Percentiles rank a stretch among this genome's conserved stretches.
Evolutionary conservation across 1,284 basidiomycete species (phyloP).

Genomic region (Cystobasidium slooffiae): DNA sequence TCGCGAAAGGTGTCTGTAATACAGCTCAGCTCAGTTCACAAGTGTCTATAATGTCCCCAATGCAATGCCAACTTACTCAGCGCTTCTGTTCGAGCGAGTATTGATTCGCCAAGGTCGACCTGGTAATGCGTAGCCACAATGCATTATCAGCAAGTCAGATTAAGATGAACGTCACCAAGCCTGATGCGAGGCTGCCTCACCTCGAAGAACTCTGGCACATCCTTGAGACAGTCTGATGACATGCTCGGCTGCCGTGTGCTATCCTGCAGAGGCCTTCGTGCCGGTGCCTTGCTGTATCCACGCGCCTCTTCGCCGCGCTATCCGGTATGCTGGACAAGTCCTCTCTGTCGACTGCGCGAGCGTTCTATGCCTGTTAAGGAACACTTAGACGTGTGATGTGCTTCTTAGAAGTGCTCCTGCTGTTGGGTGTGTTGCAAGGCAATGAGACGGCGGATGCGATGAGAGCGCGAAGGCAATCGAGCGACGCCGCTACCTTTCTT

Average conservation of each 20-base stretch:
- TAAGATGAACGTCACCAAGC: background rate
- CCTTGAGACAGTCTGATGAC: conserved; percentile 59
- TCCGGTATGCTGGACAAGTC: background rate
- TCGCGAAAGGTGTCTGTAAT: conserved; percentile 74
- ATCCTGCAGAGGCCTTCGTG: background rate
- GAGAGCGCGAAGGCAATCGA: too few relatives aligned
- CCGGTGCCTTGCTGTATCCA: background rate
- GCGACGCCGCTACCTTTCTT: too few relatives aligned
- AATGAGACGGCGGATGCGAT: too few relatives aligned
- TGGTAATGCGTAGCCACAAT: conserved; percentile 56
- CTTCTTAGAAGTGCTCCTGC: too few relatives aligned
- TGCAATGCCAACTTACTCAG: conserved; percentile 67
- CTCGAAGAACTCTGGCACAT: conserved; percentile 74
- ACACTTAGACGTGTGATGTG: too few relatives aligned
- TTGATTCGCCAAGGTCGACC: conserved; percentile 87
- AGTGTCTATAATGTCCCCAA: conserved; percentile 13
- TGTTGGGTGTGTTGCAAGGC: too few relatives aligned
- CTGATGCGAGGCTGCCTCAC: conserved; percentile 56
- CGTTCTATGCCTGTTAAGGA: too few relatives aligned
- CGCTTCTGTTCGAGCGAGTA: conserved; percentile 88
- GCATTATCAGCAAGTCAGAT: conserved; percentile 10
- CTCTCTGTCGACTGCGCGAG: background rate
- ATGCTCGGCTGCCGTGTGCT: conserved; percentile 7
- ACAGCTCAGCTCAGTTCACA: conserved; percentile 3
- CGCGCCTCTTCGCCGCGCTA: background rate